phyloP scores from a whole-genome alignment of 345 rosid species.

The Boechera retrofracta region DNA sequence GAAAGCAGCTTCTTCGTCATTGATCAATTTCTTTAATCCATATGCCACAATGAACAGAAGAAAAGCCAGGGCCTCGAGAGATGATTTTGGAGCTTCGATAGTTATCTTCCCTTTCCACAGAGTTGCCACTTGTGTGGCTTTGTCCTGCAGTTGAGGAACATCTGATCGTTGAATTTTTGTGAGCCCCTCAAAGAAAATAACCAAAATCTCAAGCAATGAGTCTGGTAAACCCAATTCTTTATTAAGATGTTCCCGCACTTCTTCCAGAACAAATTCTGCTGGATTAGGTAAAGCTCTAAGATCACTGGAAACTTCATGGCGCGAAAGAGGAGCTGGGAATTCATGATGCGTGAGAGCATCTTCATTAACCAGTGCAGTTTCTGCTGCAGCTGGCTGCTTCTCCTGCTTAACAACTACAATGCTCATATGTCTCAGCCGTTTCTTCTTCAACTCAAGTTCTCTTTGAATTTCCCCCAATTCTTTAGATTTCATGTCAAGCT shows the following conservation, averaged over 20 bases:
- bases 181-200: constrained; percentile 33
- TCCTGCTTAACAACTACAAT: neutral
- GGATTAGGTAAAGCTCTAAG: constrained; percentile 32
- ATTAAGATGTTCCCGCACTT: constrained; percentile 5
- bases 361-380: constrained; percentile 14
- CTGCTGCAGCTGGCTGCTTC: constrained; percentile 25
- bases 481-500: constrained; percentile 26
- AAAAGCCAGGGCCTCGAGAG: constrained; percentile 36
- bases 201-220: constrained; percentile 7
- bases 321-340: neutral
- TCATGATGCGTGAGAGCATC: neutral
- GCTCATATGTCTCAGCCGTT: constrained; percentile 28
- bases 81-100: constrained; percentile 27
- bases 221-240: neutral
- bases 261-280: constrained; percentile 31
- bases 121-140: constrained; percentile 28
- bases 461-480: constrained; percentile 7
- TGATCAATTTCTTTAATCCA: constrained; percentile 12
- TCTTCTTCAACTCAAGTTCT: constrained; percentile 17
- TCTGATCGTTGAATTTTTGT: constrained; percentile 15
- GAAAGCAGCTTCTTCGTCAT: constrained; percentile 28
- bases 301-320: constrained; percentile 6
- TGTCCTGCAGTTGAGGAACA: constrained; percentile 11
- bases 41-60: constrained; percentile 36
- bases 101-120: constrained; percentile 31